Percentiles rank a stretch among this genome's conserved stretches.
phyloP scores from a whole-genome alignment of 2,329 filamentous ascomycete species.

The Annulohypoxylon truncatum region DNA sequence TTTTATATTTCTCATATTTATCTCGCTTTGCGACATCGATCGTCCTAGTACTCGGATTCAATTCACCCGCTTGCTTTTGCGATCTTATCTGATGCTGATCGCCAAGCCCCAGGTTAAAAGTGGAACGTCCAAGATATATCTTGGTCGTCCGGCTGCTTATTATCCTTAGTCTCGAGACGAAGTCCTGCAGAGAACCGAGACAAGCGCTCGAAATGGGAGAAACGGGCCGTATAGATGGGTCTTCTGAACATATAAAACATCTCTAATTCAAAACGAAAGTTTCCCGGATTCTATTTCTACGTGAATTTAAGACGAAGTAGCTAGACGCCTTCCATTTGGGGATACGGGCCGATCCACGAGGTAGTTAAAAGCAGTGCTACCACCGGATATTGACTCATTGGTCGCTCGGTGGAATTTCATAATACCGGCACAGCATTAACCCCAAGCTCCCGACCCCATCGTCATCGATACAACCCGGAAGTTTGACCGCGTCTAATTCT shows the following conservation, averaged over 20 bases:
- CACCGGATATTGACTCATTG: slow-evolving; percentile 33
- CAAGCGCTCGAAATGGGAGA: slow-evolving; percentile 20
- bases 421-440: slow-evolving; percentile 27
- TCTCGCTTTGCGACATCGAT: not conserved
- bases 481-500: slow-evolving; percentile 19
- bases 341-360: slow-evolving; percentile 35
- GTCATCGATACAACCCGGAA: slow-evolving; percentile 30
- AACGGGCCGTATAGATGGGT: slow-evolving; percentile 3
- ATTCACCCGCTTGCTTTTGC: not conserved
- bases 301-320: slow-evolving; percentile 5
- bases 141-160: not conserved
- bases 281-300: slow-evolving; percentile 24
- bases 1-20: too few relatives aligned
- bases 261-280: slow-evolving; percentile 19
- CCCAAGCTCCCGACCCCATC: slow-evolving; percentile 23
- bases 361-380: slow-evolving; percentile 37
- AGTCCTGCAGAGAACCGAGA: slow-evolving; percentile 13
- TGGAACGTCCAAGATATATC: slow-evolving; percentile 9
- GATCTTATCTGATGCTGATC: slow-evolving; percentile 15
- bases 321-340: slow-evolving; percentile 31
- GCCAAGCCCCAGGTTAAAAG: slow-evolving; percentile 7
- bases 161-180: not conserved
- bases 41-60: not conserved
- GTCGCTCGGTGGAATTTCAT: slow-evolving; percentile 33
- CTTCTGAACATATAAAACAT: not conserved